Evolutionary conservation across 345 rosid species (phyloP).

Genomic region (Citrus mangshanensis): DNA sequence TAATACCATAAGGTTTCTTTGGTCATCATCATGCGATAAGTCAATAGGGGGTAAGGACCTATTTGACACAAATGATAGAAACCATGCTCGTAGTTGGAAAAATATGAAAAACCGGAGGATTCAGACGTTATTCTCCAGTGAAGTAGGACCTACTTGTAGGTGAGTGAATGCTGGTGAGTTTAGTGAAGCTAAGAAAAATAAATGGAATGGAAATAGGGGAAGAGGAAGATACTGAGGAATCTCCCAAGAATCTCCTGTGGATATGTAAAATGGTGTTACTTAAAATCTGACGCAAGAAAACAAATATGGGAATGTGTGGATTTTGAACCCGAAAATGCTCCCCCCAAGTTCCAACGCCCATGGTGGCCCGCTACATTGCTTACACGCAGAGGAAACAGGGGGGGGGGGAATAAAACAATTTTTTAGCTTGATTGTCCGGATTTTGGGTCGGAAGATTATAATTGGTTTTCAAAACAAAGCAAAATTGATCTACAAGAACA

Average conservation of each 20-base stretch:
- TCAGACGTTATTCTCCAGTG: not conserved
- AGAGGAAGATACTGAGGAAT: constrained; percentile 20
- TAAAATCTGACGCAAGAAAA: not conserved
- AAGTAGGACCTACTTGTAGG: not conserved
- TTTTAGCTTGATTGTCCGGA: not conserved
- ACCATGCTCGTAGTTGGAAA: fast-evolving
- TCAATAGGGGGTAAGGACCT: not conserved
- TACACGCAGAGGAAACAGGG: not conserved
- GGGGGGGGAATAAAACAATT: too few species aligned
- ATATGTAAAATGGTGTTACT: not conserved
- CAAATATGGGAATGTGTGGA: constrained; percentile 15
- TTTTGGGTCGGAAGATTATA: not conserved
- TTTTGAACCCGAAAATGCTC: not conserved
- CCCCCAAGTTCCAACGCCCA: not conserved
- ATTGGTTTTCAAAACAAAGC: too few species aligned
- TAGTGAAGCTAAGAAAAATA: not conserved
- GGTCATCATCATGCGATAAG: too few species aligned
- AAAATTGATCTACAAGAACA: too few species aligned
- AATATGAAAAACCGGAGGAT: not conserved
- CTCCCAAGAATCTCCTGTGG: constrained; percentile 21
- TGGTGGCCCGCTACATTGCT: not conserved
- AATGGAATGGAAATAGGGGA: not conserved
- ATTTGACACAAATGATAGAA: not conserved
- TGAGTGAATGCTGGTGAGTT: not conserved
- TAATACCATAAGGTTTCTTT: too few species aligned